phyloP scores from a whole-genome alignment of 768 basidiomycete genomes.

The Leccinum disarticulatum region DNA sequence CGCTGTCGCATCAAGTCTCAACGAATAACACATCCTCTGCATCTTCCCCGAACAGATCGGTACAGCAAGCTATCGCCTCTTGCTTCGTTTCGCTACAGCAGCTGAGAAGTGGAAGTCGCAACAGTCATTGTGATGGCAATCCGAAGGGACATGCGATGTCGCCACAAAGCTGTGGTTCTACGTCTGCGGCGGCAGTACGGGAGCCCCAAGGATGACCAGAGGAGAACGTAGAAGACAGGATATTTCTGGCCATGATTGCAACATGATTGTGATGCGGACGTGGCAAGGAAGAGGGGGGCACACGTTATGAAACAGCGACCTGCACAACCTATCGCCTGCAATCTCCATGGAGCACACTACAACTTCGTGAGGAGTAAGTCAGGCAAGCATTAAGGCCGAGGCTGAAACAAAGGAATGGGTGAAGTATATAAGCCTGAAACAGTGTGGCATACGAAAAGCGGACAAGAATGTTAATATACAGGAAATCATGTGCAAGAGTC shows the following conservation, averaged over 20 bases:
- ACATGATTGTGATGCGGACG: slow-evolving; percentile 1
- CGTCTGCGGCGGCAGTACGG: not conserved
- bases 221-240: not conserved
- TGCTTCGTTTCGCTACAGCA: not conserved
- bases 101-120: not conserved
- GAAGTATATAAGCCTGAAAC: slow-evolving; percentile 5
- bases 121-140: not conserved
- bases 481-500: not conserved
- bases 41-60: not conserved
- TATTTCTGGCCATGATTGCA: slow-evolving; percentile 1
- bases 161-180: not conserved
- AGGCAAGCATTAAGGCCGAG: not conserved
- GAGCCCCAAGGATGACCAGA: not conserved
- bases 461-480: slow-evolving; percentile 1
- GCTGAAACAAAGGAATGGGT: slow-evolving; percentile 1
- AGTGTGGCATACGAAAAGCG: not conserved
- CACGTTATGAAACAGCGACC: not conserved
- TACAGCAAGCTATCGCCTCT: not conserved
- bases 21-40: not conserved
- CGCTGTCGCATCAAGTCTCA: not conserved
- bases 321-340: not conserved
- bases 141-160: not conserved
- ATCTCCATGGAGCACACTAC: slow-evolving; percentile 2
- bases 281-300: not conserved
- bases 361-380: not conserved